phyloP scores from a whole-genome alignment of 371 early-diverging fungal genomes.

The Mucor irregularis region DNA sequence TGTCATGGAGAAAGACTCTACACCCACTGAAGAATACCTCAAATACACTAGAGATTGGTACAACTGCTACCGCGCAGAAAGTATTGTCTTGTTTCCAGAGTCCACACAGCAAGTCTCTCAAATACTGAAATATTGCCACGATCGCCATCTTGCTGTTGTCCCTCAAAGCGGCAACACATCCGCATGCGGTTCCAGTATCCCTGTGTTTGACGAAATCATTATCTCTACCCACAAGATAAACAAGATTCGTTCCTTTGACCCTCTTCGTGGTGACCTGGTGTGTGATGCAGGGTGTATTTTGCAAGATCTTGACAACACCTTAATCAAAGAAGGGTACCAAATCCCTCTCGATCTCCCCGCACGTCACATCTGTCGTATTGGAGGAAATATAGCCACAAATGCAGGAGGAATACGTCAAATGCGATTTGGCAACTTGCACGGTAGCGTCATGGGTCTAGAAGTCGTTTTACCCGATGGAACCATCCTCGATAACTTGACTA shows the following conservation, averaged over 20 bases:
- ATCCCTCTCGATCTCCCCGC: slow-evolving; percentile 93
- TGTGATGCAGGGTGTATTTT: slow-evolving; percentile 90
- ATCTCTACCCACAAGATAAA: slow-evolving; percentile 75
- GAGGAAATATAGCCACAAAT: slow-evolving; percentile 95
- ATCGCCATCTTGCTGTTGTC: slow-evolving; percentile 76
- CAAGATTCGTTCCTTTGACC: slow-evolving; percentile 75
- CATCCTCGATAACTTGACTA: slow-evolving; percentile 77
- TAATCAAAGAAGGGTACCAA: slow-evolving; percentile 69
- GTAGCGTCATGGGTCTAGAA: slow-evolving; percentile 86
- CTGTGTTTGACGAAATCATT: slow-evolving; percentile 93
- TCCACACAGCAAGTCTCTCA: slow-evolving; percentile 78
- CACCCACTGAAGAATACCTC: slow-evolving; percentile 40
- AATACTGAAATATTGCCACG: slow-evolving; percentile 83
- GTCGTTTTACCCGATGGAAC: slow-evolving; percentile 89
- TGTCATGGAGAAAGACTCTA: slow-evolving; percentile 26
- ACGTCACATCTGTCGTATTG: slow-evolving; percentile 81
- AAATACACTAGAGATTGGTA: slow-evolving; percentile 84
- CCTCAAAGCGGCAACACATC: slow-evolving; percentile 97
- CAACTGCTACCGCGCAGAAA: slow-evolving; percentile 75
- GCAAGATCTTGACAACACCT: slow-evolving; percentile 77
- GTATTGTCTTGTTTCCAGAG: slow-evolving; percentile 79
- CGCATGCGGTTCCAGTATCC: slow-evolving; percentile 56
- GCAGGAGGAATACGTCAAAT: slow-evolving; percentile 92
- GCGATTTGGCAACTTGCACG: slow-evolving; percentile 90
- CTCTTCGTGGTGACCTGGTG: slow-evolving; percentile 73